Evolutionary conservation across 1,139 yeast genomes (phyloP), one percentile per base, ranked within the genome.

Genomic region (Debaryomyces udenii): DNA sequence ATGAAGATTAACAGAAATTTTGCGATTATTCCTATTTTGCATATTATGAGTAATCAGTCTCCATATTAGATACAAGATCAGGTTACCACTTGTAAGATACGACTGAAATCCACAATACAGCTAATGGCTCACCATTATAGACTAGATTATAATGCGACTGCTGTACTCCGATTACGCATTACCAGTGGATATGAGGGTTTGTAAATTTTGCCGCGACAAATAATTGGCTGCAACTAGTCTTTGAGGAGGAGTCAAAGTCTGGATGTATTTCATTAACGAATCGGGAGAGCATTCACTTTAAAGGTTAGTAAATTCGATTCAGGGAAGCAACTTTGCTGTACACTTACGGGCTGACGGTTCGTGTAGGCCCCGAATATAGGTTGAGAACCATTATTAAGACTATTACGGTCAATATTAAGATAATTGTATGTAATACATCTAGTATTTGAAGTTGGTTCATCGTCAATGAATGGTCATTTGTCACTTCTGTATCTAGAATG

Each of bases 401-500:
- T n/a, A 44, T 18, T 3, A 42, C 15, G 24, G 44, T 36, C 31
- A 44, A 11, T 9, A 31, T 23, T 27, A 44, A 30, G 9, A 44
- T 42, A 3, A 44, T 31, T 9, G 38, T 42, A 29, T 44, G 42
- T 10, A 44, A 30, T 14, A 39, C 9, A 16, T 43, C 45, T 18
- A 38, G 17, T 13, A 35, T 9, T n/a, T 31, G 31, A 11, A 15
- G 11, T 20, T 32, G 30, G 16, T 13, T 20, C 13, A 24, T 24
- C 3, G 7, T 11, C 16, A 26, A 9, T 22, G 4, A 3, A 14
- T 24, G 9, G 27, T 23, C 10, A 2, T 28, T 15, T 20, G 22
- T 4, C 10, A 17, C 34, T 6, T 17, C 16, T 17, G n/a, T 14
- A 4, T 37, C 33, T 28, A 37, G 13, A 3, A 36, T 18, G 2